Evolutionary conservation across 2,329 filamentous ascomycete genomes (phyloP).

Genomic region (Paecilomyces variotii): DNA sequence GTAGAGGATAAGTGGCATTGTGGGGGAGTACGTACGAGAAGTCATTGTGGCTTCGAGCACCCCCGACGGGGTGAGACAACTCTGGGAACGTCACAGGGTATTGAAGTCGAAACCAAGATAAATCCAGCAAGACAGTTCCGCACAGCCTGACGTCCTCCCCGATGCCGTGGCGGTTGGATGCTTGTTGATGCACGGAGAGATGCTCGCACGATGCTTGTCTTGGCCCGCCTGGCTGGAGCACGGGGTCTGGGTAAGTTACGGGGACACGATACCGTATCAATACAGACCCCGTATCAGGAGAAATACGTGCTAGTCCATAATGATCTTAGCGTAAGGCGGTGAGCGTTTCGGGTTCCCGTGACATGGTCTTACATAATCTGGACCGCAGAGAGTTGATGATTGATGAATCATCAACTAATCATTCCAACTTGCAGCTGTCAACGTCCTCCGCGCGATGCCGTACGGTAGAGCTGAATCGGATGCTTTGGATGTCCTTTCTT

Average conservation of each 20-base stretch:
- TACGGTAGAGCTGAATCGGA: background rate
- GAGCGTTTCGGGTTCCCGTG: background rate
- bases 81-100: constrained; percentile 2
- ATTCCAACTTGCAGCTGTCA: no score
- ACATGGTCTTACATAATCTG: background rate
- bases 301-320: background rate
- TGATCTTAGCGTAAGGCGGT: background rate
- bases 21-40: constrained; percentile 42
- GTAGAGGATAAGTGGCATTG: constrained; percentile 7
- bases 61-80: constrained; percentile 26
- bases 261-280: background rate
- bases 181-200: constrained; percentile 7
- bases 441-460: background rate
- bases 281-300: background rate
- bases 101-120: background rate
- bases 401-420: background rate
- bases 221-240: background rate
- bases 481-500: background rate
- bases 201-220: background rate
- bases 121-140: background rate
- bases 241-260: background rate
- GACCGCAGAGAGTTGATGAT: background rate
- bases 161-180: constrained; percentile 1
- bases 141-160: background rate
- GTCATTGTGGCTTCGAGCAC: constrained; percentile 48